Percentiles rank a stretch among this genome's conserved stretches.
These are phyloP conservation scores for Tilletia indica DNA, from an alignment of 1,284 basidiomycete species.

Conservation along the genomic window DNA sequence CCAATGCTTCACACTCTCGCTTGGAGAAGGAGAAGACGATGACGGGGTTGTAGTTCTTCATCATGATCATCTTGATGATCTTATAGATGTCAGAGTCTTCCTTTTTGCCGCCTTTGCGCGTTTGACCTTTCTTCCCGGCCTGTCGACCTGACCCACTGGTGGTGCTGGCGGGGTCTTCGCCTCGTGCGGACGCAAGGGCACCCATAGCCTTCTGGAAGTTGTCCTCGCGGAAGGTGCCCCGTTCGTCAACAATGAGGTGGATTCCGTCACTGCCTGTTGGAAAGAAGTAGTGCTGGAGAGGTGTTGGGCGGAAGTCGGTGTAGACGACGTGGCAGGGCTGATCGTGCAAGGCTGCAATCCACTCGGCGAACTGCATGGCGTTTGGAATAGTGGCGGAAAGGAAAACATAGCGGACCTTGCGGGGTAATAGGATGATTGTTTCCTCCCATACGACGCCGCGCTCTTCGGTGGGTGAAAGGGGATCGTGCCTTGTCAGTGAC, in stretches of 20 bases:
- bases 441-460: slow-evolving; percentile 68
- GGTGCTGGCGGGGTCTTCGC: slow-evolving; percentile 90
- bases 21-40: slow-evolving; percentile 99
- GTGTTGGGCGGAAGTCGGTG: slow-evolving; percentile 97
- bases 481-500: not conserved
- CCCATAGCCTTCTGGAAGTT: slow-evolving; percentile 99
- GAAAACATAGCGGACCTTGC: slow-evolving; percentile 95
- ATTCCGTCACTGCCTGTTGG: slow-evolving; percentile 95
- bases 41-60: slow-evolving; percentile 95
- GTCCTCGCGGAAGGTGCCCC: slow-evolving; percentile 92
- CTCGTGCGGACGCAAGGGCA: slow-evolving; percentile 70
- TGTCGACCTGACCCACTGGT: slow-evolving; percentile 63
- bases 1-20: slow-evolving; percentile 91
- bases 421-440: slow-evolving; percentile 94
- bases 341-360: slow-evolving; percentile 95
- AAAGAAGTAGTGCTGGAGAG: slow-evolving; percentile 96
- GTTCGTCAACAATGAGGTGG: slow-evolving; percentile 95
- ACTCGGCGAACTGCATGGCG: slow-evolving; percentile 98
- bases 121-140: slow-evolving; percentile 64
- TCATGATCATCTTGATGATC: slow-evolving; percentile 98
- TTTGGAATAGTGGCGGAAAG: slow-evolving; percentile 99
- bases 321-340: slow-evolving; percentile 99
- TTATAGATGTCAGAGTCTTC: slow-evolving; percentile 95
- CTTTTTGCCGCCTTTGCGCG: slow-evolving; percentile 88
- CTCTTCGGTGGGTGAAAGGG: slow-evolving; percentile 40